A percentile compares a stretch with the other conserved stretches of the same genome.
Conservation (phyloP, 2,329 filamentous ascomycete genomes). For the Penicillium sp. region DNA sequence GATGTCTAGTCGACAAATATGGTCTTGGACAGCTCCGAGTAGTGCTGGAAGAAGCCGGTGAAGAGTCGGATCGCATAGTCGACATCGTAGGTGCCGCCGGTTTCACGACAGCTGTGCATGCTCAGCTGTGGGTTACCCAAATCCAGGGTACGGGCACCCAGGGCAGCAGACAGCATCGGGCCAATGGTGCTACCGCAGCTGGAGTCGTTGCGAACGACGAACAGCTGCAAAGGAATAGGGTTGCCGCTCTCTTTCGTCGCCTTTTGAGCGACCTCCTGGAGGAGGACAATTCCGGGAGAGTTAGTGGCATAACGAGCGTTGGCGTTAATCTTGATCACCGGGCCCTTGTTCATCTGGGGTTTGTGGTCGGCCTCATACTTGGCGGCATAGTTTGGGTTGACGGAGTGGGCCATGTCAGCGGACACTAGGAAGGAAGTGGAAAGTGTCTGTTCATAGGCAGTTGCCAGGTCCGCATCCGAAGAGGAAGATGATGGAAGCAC, state of each 20-base stretch:
- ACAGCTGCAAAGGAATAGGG: conserved; percentile 86
- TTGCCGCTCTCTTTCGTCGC: conserved; percentile 54
- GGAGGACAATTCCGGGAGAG: conserved; percentile 85
- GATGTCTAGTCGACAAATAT: conserved; percentile 71
- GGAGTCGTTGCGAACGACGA: conserved; percentile 94
- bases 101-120: conserved; percentile 97
- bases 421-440: conserved; percentile 90
- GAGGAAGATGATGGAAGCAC: conserved; percentile 65
- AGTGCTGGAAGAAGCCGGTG: conserved; percentile 80
- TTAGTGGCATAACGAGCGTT: conserved; percentile 97
- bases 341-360: conserved; percentile 93
- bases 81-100: conserved; percentile 82
- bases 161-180: conserved; percentile 84
- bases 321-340: conserved; percentile 96
- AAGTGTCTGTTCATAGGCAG: conserved; percentile 90
- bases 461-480: conserved; percentile 62
- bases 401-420: conserved; percentile 94
- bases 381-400: conserved; percentile 88
- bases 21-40: conserved; percentile 75
- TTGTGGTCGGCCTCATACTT: conserved; percentile 92
- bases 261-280: conserved; percentile 79
- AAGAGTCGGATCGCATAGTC: conserved; percentile 84
- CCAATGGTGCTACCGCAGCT: conserved; percentile 95
- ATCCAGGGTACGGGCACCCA: conserved; percentile 87
- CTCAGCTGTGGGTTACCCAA: conserved; percentile 90